Conservation (phyloP, 176 grass and related monocot genomes). For the Puccinellia tenuiflora region DNA sequence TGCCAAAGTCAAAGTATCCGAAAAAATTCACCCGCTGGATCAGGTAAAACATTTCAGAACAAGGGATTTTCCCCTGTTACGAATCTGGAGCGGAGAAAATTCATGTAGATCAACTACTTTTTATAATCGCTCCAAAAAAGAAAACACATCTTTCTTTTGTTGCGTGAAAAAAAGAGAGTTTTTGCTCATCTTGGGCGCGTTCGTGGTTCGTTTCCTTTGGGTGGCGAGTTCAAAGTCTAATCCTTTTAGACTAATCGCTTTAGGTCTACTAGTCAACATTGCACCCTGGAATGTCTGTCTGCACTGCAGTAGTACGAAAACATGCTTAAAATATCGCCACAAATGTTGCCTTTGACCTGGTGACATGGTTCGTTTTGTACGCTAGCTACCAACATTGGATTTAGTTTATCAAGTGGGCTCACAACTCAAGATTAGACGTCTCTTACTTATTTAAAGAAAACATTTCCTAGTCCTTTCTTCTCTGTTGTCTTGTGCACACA, state of each 20-base stretch:
- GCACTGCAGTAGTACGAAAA: neutral
- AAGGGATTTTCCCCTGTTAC: no score
- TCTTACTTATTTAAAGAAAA: no score
- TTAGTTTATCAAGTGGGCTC: conserved; percentile 14
- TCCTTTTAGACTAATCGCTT: neutral
- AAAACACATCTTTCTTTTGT: no score
- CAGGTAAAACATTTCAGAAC: no score
- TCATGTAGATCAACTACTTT: no score
- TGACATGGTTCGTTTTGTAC: neutral
- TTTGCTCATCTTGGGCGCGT: no score
- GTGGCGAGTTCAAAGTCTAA: neutral
- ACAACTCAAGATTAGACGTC: conserved; percentile 13
- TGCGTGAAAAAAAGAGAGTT: no score
- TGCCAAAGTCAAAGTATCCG: no score
- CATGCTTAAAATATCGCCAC: neutral
- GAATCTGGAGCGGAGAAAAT: no score
- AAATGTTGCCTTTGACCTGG: conserved; percentile 13
- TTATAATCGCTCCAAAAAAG: no score
- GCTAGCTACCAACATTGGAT: neutral
- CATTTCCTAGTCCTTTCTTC: neutral
- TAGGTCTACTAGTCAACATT: neutral
- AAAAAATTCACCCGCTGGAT: no score
- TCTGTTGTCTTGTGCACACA: neutral
- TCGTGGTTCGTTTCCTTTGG: no score
- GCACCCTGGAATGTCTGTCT: neutral